phyloP scores from a whole-genome alignment of 805 yeast species.

The Yarrowia sp. region DNA sequence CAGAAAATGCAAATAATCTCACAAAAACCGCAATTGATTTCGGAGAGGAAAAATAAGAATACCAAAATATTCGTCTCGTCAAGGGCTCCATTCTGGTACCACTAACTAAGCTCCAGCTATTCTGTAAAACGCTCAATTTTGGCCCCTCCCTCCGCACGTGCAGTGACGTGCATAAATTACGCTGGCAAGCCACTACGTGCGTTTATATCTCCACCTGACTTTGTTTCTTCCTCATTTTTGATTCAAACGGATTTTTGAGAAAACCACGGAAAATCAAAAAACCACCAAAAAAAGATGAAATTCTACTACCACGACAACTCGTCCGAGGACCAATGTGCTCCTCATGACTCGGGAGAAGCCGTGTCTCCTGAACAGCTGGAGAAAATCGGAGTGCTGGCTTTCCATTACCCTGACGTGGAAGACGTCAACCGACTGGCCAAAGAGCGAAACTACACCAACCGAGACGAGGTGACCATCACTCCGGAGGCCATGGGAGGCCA shows the following conservation, averaged over 20 bases:
- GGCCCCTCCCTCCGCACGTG: slow-evolving; percentile 19
- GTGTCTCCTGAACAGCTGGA: slow-evolving; percentile 61
- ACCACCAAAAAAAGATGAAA: too few species aligned
- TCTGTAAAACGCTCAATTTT: too few species aligned
- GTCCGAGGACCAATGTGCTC: slow-evolving; percentile 65
- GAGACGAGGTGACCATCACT: slow-evolving; percentile 73
- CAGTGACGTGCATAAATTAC: slow-evolving; percentile 13
- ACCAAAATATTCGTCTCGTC: too few species aligned
- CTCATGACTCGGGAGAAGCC: slow-evolving; percentile 71
- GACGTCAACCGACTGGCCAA: slow-evolving; percentile 71
- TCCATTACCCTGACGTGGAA: slow-evolving; percentile 56
- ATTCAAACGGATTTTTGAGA: too few species aligned
- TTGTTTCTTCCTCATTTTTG: too few species aligned
- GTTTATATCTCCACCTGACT: too few species aligned
- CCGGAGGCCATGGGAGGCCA: slow-evolving; percentile 68
- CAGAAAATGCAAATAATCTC: too few species aligned
- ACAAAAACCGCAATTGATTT: too few species aligned
- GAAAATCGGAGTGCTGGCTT: slow-evolving; percentile 73
- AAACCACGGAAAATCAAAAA: too few species aligned
- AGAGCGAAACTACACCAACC: slow-evolving; percentile 76
- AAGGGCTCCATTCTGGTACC: too few species aligned
- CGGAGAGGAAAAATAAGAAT: too few species aligned
- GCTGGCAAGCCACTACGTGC: slow-evolving; percentile 6
- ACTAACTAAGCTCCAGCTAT: too few species aligned
- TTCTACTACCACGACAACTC: slow-evolving; percentile 72